phyloP scores from a whole-genome alignment of 768 basidiomycete genomes.

The Tylopilus intermedius region DNA sequence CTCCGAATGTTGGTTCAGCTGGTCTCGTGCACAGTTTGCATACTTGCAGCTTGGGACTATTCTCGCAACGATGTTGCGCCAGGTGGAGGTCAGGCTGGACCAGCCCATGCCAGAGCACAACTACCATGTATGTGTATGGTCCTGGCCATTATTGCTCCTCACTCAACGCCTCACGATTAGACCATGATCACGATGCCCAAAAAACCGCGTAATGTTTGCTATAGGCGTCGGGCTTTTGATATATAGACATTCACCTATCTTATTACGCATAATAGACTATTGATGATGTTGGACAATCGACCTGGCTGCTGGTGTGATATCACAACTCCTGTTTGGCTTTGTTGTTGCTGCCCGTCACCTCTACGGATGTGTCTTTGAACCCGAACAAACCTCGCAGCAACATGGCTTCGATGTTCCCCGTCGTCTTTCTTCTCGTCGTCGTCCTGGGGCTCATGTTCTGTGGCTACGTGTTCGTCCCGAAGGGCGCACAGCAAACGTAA shows the following conservation, averaged over 20 bases:
- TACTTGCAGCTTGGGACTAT: slow-evolving; percentile 89
- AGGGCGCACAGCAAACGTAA: slow-evolving; percentile 88
- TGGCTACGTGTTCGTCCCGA: slow-evolving; percentile 68
- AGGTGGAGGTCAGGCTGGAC: slow-evolving; percentile 67
- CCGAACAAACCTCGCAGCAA: not conserved
- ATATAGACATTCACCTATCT: slow-evolving; percentile 21
- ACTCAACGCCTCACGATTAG: slow-evolving; percentile 35
- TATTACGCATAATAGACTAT: not conserved
- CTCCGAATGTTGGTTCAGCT: slow-evolving; percentile 4
- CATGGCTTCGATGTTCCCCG: slow-evolving; percentile 71
- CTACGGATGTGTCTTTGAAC: not conserved
- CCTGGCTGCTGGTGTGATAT: too few species aligned
- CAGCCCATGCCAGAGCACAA: slow-evolving; percentile 70
- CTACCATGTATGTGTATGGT: slow-evolving; percentile 71
- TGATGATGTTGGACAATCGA: not conserved
- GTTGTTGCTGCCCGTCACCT: slow-evolving; percentile 1
- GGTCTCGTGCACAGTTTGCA: slow-evolving; percentile 59
- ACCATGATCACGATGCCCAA: slow-evolving; percentile 94
- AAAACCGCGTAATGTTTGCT: slow-evolving; percentile 57
- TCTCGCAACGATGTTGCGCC: slow-evolving; percentile 71
- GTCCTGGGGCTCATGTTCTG: slow-evolving; percentile 59
- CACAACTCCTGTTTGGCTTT: not conserved
- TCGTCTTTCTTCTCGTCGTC: slow-evolving; percentile 62
- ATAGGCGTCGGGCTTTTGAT: slow-evolving; percentile 59
- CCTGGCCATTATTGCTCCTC: not conserved